Evolutionary conservation across 352 stramenopile genomes (phyloP).

Genomic region (Globisporangium emineosum): DNA sequence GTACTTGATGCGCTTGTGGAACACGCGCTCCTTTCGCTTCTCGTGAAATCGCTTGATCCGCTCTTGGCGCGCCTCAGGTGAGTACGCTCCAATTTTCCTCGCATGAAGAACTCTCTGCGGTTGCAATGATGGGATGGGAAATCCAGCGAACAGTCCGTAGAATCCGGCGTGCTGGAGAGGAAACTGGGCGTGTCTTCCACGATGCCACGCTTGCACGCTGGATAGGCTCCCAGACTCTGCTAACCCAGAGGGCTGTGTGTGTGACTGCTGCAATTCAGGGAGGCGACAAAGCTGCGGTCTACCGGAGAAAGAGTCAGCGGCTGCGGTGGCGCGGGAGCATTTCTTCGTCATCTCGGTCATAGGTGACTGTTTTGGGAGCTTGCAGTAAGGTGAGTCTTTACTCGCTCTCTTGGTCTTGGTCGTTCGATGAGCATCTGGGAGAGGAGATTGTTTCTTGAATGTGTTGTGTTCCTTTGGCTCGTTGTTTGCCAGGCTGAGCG

Average conservation of each 20-base stretch:
- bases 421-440: slow-evolving; percentile 11
- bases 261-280: slow-evolving; percentile 5
- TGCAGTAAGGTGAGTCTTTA: neutral
- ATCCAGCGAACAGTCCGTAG: neutral
- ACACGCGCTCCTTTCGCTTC: slow-evolving; percentile 73
- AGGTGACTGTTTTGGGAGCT: slow-evolving; percentile 8
- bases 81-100: slow-evolving; percentile 65
- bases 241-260: neutral
- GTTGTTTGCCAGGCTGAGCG: slow-evolving; percentile 7
- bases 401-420: slow-evolving; percentile 7
- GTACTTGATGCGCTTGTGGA: slow-evolving; percentile 73
- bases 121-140: neutral
- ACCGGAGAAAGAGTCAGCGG: neutral
- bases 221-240: neutral
- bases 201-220: neutral
- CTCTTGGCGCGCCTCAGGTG: slow-evolving; percentile 41
- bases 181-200: slow-evolving; percentile 1
- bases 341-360: slow-evolving; percentile 17
- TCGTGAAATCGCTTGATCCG: slow-evolving; percentile 65
- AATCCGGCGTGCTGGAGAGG: neutral
- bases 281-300: slow-evolving; percentile 1
- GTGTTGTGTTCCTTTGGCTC: neutral
- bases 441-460: slow-evolving; percentile 16
- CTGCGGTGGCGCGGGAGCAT: neutral
- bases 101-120: neutral